phyloP scores from a whole-genome alignment of 208 protist genomes.

The Angomonas ambiguus region DNA sequence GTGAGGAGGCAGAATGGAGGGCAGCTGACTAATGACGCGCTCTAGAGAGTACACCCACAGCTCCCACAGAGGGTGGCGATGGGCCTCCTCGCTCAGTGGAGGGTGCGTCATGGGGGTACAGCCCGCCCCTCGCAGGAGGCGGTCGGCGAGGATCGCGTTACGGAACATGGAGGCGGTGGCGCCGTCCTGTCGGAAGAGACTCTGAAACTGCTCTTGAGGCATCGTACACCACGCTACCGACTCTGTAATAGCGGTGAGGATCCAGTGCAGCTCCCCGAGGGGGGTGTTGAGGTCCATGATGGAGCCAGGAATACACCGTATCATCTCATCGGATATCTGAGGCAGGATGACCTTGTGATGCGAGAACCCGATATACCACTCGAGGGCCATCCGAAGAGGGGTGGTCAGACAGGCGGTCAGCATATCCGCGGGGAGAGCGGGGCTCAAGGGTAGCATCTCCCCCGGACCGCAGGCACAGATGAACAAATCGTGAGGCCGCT shows the following conservation, averaged over 20 bases:
- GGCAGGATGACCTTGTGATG: conserved; percentile 78
- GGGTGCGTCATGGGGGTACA: conserved; percentile 96
- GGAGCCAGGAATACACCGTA: conserved; percentile 68
- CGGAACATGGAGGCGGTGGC: conserved; percentile 94
- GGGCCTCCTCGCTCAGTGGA: conserved; percentile 87
- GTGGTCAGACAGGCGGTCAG: conserved; percentile 99
- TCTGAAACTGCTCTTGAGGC: conserved; percentile 89
- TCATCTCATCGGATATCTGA: conserved; percentile 82
- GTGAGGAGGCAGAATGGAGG: conserved; percentile 41
- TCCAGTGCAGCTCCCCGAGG: conserved; percentile 98
- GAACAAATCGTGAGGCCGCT: conserved; percentile 89
- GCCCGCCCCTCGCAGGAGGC: conserved; percentile 92
- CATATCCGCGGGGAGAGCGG: conserved; percentile 97
- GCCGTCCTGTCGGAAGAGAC: conserved; percentile 95
- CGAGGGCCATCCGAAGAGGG: conserved; percentile 95
- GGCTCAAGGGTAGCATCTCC: conserved; percentile 95
- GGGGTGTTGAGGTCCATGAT: conserved; percentile 85
- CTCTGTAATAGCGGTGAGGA: conserved; percentile 98
- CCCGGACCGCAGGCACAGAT: conserved; percentile 94
- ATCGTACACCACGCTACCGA: conserved; percentile 98
- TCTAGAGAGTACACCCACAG: conserved; percentile 95
- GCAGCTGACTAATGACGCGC: conserved; percentile 89
- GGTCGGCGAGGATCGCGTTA: conserved; percentile 97
- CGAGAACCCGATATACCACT: conserved; percentile 90
- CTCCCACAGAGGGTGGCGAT: conserved; percentile 95